These are phyloP conservation scores for Abelmoschus esculentus DNA, from an alignment of 345 rosid species.

Conservation along the genomic window DNA sequence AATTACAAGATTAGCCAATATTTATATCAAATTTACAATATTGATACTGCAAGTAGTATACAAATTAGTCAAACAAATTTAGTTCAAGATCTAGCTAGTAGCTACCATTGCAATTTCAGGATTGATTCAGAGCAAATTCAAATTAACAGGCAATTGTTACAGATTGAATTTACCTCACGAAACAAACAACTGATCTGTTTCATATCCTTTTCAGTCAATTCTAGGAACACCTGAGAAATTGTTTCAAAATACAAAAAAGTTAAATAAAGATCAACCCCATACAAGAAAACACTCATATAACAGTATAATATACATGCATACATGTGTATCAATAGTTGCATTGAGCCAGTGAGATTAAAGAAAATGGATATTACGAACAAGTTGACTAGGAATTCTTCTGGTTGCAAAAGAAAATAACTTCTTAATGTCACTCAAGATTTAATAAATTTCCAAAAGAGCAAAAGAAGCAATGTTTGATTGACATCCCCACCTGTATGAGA, in stretches of 20 bases:
- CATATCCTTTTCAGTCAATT: constrained; percentile 72
- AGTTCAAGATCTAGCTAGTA: neutral
- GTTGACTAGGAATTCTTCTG: neutral
- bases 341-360: neutral
- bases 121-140: constrained; percentile 1
- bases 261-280: neutral
- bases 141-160: constrained; percentile 2
- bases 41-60: neutral
- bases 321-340: constrained; percentile 3
- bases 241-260: constrained; percentile 1
- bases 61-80: neutral
- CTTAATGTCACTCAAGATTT: neutral
- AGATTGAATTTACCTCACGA: constrained; percentile 52
- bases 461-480: constrained; percentile 1
- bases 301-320: neutral
- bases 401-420: neutral
- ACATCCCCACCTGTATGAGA: neutral
- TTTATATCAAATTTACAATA: neutral
- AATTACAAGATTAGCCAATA: neutral
- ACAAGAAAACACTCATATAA: neutral
- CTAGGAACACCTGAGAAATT: constrained; percentile 75
- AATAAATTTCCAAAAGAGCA: constrained; percentile 5
- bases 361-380: neutral
- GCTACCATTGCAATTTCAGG: neutral
- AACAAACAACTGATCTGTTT: constrained; percentile 70